Percentiles rank a stretch among this genome's conserved stretches.
Evolutionary conservation across 1,139 yeast species (phyloP).

Genomic region (Yamadazyma taylorii): DNA sequence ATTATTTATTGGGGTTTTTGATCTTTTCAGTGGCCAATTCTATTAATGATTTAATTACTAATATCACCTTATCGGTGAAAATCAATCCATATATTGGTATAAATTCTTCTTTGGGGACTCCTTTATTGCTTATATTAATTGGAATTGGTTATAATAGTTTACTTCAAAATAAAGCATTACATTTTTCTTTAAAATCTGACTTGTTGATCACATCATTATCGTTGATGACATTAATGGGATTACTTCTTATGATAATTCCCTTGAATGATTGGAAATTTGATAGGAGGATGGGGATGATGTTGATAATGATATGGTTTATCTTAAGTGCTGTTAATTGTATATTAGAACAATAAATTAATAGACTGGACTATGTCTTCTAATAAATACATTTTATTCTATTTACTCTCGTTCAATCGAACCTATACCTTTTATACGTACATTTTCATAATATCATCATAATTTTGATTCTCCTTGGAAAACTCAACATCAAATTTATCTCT

Average conservation of each 20-base stretch:
- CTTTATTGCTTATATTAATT: slow-evolving; percentile 35
- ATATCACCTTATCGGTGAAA: slow-evolving; percentile 35
- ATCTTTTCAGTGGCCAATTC: slow-evolving; percentile 43
- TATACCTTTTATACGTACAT: not conserved
- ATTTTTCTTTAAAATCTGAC: slow-evolving; percentile 25
- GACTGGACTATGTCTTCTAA: too few species aligned
- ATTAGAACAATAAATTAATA: not conserved
- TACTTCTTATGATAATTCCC: slow-evolving; percentile 27
- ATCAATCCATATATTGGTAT: slow-evolving; percentile 39
- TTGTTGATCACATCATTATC: slow-evolving; percentile 28
- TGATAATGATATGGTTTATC: slow-evolving; percentile 23
- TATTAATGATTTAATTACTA: slow-evolving; percentile 42
- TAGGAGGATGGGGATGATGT: slow-evolving; percentile 26
- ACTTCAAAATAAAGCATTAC: slow-evolving; percentile 19
- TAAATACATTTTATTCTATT: not conserved
- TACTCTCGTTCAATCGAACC: not conserved
- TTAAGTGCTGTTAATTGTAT: slow-evolving; percentile 19
- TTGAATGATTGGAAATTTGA: slow-evolving; percentile 38
- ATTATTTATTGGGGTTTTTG: slow-evolving; percentile 40
- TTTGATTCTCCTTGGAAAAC: not conserved
- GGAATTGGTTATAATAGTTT: slow-evolving; percentile 40
- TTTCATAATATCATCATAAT: slow-evolving; percentile 4
- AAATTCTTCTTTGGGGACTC: slow-evolving; percentile 46
- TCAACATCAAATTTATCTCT: not conserved
- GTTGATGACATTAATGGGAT: slow-evolving; percentile 3